These are phyloP conservation scores for Quillaja saponaria DNA, from an alignment of 306 rosid species.

Conservation along the genomic window DNA sequence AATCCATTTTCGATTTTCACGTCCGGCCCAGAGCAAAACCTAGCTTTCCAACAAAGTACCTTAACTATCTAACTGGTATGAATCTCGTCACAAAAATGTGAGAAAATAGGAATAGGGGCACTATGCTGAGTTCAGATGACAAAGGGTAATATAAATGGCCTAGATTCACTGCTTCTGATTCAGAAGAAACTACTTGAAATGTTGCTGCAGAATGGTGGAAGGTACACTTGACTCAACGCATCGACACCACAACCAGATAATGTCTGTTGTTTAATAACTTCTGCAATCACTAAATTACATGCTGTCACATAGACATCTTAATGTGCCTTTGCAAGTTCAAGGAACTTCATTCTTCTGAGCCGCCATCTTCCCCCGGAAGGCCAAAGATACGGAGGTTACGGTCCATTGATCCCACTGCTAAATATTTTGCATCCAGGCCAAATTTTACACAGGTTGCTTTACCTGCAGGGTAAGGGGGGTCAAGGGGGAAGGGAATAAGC, in stretches of 20 bases:
- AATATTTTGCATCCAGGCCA: conserved; percentile 85
- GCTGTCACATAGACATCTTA: conserved; percentile 10
- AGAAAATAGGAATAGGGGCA: background rate
- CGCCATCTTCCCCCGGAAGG: conserved; percentile 55
- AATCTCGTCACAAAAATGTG: conserved; percentile 37
- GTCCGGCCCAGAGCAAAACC: too few species aligned
- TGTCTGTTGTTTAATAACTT: too few species aligned
- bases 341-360: conserved; percentile 45
- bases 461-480: conserved; percentile 41
- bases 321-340: background rate
- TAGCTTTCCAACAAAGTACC: too few species aligned
- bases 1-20: too few species aligned
- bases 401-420: conserved; percentile 93
- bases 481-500: background rate
- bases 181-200: conserved; percentile 29
- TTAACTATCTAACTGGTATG: conserved; percentile 33
- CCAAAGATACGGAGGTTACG: conserved; percentile 92
- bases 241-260: too few species aligned
- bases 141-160: conserved; percentile 24
- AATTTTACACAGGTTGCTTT: conserved; percentile 74
- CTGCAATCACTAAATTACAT: too few species aligned
- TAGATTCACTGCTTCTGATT: conserved; percentile 21
- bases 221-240: conserved; percentile 33
- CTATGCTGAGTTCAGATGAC: conserved; percentile 34
- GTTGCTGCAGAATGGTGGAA: conserved; percentile 42